Conservation (phyloP, 352 stramenopile species). For the Chrysophaeum taylorii region DNA sequence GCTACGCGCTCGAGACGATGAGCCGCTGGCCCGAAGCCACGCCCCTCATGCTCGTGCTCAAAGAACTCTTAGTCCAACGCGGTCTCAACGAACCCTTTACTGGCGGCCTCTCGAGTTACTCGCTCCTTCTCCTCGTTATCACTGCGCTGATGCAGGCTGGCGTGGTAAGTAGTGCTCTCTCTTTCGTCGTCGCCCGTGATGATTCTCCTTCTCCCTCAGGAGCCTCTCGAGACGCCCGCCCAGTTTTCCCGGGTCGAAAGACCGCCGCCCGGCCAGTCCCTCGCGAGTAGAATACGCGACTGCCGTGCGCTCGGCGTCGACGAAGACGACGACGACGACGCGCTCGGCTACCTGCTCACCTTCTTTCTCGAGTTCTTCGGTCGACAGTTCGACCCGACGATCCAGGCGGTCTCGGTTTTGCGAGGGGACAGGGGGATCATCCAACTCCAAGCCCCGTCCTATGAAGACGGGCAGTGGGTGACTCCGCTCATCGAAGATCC, state of each 20-base stretch:
- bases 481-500: slow-evolving; percentile 10
- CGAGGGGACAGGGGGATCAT: slow-evolving; percentile 10
- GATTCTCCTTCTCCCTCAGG: background rate
- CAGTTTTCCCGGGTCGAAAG: background rate
- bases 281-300: background rate
- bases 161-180: too few relatives aligned
- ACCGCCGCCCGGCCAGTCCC: background rate
- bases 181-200: too few relatives aligned
- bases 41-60: slow-evolving; percentile 49
- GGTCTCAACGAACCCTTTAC: slow-evolving; percentile 64
- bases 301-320: background rate
- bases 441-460: background rate
- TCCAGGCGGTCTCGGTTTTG: background rate
- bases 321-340: background rate
- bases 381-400: background rate
- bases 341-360: slow-evolving; percentile 9
- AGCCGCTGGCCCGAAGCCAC: slow-evolving; percentile 34
- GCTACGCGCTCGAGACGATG: slow-evolving; percentile 42
- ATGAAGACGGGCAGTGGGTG: background rate
- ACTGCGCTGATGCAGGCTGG: slow-evolving; percentile 44
- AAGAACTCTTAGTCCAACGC: slow-evolving; percentile 57
- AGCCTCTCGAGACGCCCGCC: background rate
- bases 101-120: slow-evolving; percentile 60
- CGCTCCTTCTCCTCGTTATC: slow-evolving; percentile 45
- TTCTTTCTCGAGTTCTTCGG: slow-evolving; percentile 17